Base-by-base conservation (phyloP, 192 early-diverging fungal species). In the Dissophora ornata region DNA sequence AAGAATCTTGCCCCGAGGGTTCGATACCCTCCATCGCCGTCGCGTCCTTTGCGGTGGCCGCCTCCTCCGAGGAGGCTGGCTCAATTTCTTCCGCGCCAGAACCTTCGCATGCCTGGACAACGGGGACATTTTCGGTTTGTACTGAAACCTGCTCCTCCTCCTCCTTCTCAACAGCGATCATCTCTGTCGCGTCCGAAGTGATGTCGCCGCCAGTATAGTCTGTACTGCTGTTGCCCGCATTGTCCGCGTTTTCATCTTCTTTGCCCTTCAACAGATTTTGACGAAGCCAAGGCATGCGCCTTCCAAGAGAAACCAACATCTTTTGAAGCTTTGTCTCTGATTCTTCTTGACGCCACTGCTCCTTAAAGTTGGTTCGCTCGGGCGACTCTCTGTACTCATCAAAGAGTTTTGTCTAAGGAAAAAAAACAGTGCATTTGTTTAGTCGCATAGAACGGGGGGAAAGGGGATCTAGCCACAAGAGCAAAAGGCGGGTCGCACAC, bases 271-370 rank as follows among this genome's bases (percentile, higher is more conserved):
- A 21, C 6, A 77, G 40, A 30, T 26, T 77, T 44, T 79, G 79
- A 36, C 78, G 55, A 9, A 93, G 63, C 91, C 91, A 93, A 1
- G 91, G 91, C 91, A 93, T 93, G 41, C 89, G 87, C 24, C 83
- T 71, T 12, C 85, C 85, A 13, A 93, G 80, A 26, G 88, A 89
- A 16, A 87, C 87, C 25, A 87, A 81, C 80, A 93, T 84, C 60
- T 93, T 93, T 26, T 89, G 80, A 33, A 89, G 82, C 46, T 88
- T 88, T 21, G 86, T 88, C 62, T 93, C 92, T 2, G 79, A 80
- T 6, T 84, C 85, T 28, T 89, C 89, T 42, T 88, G 89, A 26
- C 90, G 86, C 92, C 92, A 93, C 25, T 84, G 87, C 69, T 93
- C 92, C 32, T 83, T 82, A 41, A 93, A 87, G 28, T 83, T 75